Evolutionary conservation across 1,139 yeast species (phyloP).

Genomic region (Spathaspora sp.): DNA sequence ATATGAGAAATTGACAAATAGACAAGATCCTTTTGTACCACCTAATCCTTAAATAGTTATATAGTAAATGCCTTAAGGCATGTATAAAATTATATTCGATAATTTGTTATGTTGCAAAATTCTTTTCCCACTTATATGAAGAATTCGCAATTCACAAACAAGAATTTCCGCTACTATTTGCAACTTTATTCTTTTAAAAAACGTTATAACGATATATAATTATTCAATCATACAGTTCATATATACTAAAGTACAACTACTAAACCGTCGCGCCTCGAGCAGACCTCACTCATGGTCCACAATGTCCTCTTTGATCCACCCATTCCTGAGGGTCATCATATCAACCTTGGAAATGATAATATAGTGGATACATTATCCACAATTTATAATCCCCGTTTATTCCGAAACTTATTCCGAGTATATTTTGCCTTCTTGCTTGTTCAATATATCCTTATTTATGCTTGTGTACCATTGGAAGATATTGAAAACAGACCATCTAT

Average conservation of each 20-base stretch:
- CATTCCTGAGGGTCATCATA: conserved; percentile 19
- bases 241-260: neutral
- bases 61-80: neutral
- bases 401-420: conserved; percentile 21
- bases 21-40: conserved; percentile 26
- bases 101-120: conserved; percentile 2
- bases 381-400: conserved; percentile 16
- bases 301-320: conserved; percentile 23
- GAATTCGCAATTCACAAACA: neutral
- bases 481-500: conserved; percentile 40
- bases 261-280: neutral
- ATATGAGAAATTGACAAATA: conserved; percentile 27
- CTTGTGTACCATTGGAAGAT: conserved; percentile 43
- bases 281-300: conserved; percentile 13
- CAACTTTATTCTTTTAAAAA: neutral
- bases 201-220: neutral
- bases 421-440: conserved; percentile 32
- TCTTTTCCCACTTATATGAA: neutral
- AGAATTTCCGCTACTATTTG: neutral
- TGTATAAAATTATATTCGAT: conserved; percentile 2
- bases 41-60: conserved; percentile 20
- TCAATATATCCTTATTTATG: conserved; percentile 40
- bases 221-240: neutral
- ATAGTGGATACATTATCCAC: conserved; percentile 24
- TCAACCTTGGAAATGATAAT: conserved; percentile 21